These are phyloP conservation scores for Comarum palustre DNA, from an alignment of 306 rosid genomes.

Conservation along the genomic window DNA sequence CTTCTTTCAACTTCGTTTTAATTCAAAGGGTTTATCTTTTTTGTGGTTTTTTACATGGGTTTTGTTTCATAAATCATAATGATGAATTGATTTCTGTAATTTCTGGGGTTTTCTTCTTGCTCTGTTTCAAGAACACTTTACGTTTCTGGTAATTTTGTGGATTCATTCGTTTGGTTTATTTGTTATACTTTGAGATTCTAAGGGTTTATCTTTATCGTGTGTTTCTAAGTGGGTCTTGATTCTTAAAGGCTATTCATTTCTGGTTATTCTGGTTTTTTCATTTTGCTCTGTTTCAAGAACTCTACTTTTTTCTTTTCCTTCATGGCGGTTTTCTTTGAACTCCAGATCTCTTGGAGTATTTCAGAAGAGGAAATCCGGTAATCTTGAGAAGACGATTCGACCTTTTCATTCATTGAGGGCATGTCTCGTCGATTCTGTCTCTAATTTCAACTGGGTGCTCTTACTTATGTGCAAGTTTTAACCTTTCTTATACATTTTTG, in stretches of 20 bases:
- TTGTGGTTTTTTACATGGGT: background rate
- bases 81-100: too few relatives aligned
- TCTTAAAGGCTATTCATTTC: background rate
- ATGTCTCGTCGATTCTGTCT: conserved; percentile 20
- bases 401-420: conserved; percentile 50
- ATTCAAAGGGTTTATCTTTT: background rate
- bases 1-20: background rate
- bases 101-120: background rate
- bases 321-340: conserved; percentile 16
- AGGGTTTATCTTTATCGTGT: background rate
- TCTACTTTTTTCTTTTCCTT: background rate
- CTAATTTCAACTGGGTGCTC: background rate
- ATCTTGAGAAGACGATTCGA: conserved; percentile 38
- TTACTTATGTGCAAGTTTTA: background rate
- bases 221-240: background rate
- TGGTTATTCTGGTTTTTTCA: background rate
- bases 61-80: background rate
- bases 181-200: too few relatives aligned
- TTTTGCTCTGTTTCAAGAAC: background rate
- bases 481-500: background rate
- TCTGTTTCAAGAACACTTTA: background rate
- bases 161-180: too few relatives aligned
- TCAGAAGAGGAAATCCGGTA: background rate
- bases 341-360: conserved; percentile 34
- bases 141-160: too few relatives aligned